Base-by-base conservation (phyloP, 306 rosid genomes). In the Canavalia ensiformis region DNA sequence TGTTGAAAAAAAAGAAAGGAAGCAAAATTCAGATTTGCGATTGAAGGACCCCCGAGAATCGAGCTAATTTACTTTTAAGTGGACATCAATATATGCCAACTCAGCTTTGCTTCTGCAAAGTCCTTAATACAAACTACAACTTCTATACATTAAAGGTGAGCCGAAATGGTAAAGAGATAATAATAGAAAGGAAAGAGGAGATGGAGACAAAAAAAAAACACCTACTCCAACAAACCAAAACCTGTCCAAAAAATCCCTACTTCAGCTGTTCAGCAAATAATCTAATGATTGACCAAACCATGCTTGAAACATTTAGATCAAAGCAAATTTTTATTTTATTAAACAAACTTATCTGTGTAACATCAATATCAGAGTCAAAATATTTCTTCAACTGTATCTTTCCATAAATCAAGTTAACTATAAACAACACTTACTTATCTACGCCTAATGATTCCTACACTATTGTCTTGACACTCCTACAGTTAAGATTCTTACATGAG, bases 401-500 rank as follows among this genome's bases (percentile, higher is more conserved):
- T 42, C 68, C 75, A 73, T 39, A 60, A 62, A 51, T 78, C 46
- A 75, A 65, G 46, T 2, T 56, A 10, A 50, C 11, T 7, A 29
- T 68, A 56, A n/a, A 72, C 77, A 65, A 70, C 80, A 70, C 68
- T 37, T 54, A 28, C 12, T 79, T 73, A 78, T 65, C 57, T 35
- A 76, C 46, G 59, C 72, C 84, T 59, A 67, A 62, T 25, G 42
- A 44, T 52, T 66, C 18, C 84, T 70, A 75, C 67, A 78, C 52
- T 18, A 18, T 18, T 18, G 25, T 18, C 7, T 42, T 70, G 52
- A 67, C 35, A 68, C 30, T 79, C 70, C 83, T 65, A 70, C 1
- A 76, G 54, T 59, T 73, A 63, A 6, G 37, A 71, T 51, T 71
- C 51, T 44, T 45, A 42, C 47, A 68, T 42, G 45, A 75, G 11